Base-by-base conservation (phyloP, 306 rosid species). In the Rosa persica region DNA sequence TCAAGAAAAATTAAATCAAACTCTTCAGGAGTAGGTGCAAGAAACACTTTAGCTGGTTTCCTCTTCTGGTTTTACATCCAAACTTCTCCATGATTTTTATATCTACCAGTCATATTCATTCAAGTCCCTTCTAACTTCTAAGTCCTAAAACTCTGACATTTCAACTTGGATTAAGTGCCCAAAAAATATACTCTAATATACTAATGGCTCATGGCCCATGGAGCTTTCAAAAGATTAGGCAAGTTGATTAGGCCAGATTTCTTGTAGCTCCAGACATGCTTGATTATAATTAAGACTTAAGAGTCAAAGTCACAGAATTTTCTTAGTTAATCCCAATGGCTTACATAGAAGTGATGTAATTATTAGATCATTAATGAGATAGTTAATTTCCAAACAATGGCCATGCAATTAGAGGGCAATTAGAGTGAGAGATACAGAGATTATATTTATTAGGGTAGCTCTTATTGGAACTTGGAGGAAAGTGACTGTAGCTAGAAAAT, bases 401-500 rank as follows among this genome's bases (percentile, higher is more conserved):
- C 51, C 60, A 51, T 76, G 60, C 39, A 57, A 62, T 61, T 27
- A 40, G 76, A 71, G 43, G 70, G 60, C 39, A 57, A 62, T 61
- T 27, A 40, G 76, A 71, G 43, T 52, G 9, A 57, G 20, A 67
- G 44, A 46, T 44, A 46, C 67, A 76, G 54, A 83, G 70, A 80
- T 44, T 44, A 76, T 83, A 66, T 65, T 30, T 76, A 80, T 78
- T 81, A 79, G 81, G 81, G 48, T 67, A 67, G 48, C 71, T 82
- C 78, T 82, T 78, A 65, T 88, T 82, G 92, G 91, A 77, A 91
- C 90, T 85, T 80, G 89, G 72, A 81, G 67, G 91, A 87, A 81
- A 89, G 80, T 79, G 94, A 89, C 88, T 87, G 87, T 80, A 81
- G 89, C 81, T 84, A 84, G 70, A 86, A 85, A 92, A 84, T 75